These are phyloP conservation scores for Xylariaceae sp. DNA, from an alignment of 2,329 filamentous ascomycete species.

Conservation along the genomic window DNA sequence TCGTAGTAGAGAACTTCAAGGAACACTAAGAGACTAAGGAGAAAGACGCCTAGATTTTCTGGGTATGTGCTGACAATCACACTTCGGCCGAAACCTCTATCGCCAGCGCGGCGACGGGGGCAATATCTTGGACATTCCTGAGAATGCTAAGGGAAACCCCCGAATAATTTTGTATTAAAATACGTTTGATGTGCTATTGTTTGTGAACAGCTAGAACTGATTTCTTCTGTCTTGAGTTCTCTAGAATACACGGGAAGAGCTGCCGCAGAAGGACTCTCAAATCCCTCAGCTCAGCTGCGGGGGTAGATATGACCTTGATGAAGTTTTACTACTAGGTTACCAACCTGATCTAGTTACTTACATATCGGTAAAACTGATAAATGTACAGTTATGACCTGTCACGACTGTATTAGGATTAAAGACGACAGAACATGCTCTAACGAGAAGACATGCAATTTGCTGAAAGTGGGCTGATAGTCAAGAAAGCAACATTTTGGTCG, in stretches of 20 bases:
- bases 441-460: background rate
- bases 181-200: slow-evolving; percentile 13
- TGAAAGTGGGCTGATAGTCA: background rate
- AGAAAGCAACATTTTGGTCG: background rate
- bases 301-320: slow-evolving; percentile 39
- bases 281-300: slow-evolving; percentile 42
- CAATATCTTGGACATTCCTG: slow-evolving; percentile 50
- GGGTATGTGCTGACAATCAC: slow-evolving; percentile 48
- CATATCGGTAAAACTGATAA: background rate
- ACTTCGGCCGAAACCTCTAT: slow-evolving; percentile 49
- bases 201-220: background rate
- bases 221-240: slow-evolving; percentile 29
- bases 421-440: background rate
- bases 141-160: slow-evolving; percentile 42
- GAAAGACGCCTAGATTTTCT: slow-evolving; percentile 52
- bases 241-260: slow-evolving; percentile 39
- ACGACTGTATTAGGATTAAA: background rate
- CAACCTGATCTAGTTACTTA: background rate
- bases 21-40: slow-evolving; percentile 49
- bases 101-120: slow-evolving; percentile 44
- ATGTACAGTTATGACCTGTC: background rate
- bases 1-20: slow-evolving; percentile 51
- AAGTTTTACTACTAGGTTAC: slow-evolving; percentile 31
- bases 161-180: slow-evolving; percentile 44
- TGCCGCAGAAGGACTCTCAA: slow-evolving; percentile 41